phyloP scores from a whole-genome alignment of 2,329 filamentous ascomycete species.

The Claviceps quebecensis region DNA sequence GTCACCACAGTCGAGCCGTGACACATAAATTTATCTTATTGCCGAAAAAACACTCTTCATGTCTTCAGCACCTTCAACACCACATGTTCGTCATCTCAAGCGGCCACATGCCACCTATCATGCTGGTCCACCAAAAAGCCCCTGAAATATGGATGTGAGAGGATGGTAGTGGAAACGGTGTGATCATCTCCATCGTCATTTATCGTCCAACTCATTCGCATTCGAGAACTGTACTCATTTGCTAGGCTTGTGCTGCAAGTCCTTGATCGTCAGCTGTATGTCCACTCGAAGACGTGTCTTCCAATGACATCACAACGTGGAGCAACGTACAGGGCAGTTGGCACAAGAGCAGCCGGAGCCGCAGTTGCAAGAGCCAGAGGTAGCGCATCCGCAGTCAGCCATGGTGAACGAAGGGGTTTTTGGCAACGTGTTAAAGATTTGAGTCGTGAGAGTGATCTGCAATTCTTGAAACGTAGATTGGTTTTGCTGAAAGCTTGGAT shows the following conservation, averaged over 20 bases:
- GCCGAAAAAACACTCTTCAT: too few relatives aligned
- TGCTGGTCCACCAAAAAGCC: too few relatives aligned
- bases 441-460: neutral
- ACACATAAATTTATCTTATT: too few relatives aligned
- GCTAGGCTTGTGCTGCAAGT: neutral
- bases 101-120: too few relatives aligned
- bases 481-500: neutral
- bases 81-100: too few relatives aligned
- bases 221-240: neutral
- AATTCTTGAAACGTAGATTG: neutral
- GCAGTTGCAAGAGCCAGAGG: constrained; percentile 27
- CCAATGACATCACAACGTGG: too few relatives aligned
- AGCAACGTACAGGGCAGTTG: constrained; percentile 27
- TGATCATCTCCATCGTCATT: too few relatives aligned
- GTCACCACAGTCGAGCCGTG: too few relatives aligned
- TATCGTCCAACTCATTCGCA: too few relatives aligned
- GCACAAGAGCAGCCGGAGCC: constrained; percentile 27
- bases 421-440: neutral
- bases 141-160: too few relatives aligned
- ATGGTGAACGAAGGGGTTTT: constrained; percentile 17
- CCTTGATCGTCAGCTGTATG: neutral
- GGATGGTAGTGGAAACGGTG: too few relatives aligned
- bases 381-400: constrained; percentile 28
- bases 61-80: too few relatives aligned
- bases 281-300: neutral